Percentiles rank a stretch among this genome's conserved stretches.
These are phyloP conservation scores for Citrus hindsii DNA, from an alignment of 345 rosid species.

Conservation along the genomic window DNA sequence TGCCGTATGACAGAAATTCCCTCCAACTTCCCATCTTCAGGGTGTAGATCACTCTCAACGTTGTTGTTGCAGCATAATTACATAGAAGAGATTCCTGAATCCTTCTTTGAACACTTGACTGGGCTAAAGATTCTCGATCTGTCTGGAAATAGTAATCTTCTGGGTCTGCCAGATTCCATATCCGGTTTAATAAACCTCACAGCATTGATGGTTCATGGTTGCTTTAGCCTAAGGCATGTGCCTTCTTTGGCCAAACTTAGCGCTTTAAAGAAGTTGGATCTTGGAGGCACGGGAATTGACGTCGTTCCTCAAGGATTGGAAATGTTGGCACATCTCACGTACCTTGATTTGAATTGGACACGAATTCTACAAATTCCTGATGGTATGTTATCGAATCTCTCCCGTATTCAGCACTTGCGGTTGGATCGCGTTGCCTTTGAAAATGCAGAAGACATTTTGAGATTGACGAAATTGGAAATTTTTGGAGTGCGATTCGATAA, in stretches of 20 bases:
- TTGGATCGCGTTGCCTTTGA: background rate
- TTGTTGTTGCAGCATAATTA: background rate
- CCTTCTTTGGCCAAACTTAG: slow-evolving; percentile 13
- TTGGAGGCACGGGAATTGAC: background rate
- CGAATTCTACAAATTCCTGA: background rate
- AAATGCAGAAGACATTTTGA: background rate
- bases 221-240: background rate
- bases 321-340: slow-evolving; percentile 1
- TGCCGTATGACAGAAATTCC: background rate
- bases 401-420: background rate
- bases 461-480: slow-evolving; percentile 8
- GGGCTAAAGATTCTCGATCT: slow-evolving; percentile 25
- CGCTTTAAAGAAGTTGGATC: slow-evolving; percentile 14
- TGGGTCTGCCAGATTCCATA: slow-evolving; percentile 8
- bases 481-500: background rate
- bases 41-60: slow-evolving; percentile 12
- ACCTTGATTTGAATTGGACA: slow-evolving; percentile 1
- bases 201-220: background rate
- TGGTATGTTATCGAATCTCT: background rate
- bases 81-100: background rate
- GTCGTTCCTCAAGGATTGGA: slow-evolving; percentile 22
- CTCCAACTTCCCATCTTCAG: background rate
- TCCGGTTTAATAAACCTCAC: slow-evolving; percentile 1
- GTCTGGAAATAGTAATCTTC: background rate
- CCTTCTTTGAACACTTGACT: background rate